These are phyloP conservation scores for Articulospora tetracladia DNA, from an alignment of 495 filamentous ascomycete species.

Conservation along the genomic window DNA sequence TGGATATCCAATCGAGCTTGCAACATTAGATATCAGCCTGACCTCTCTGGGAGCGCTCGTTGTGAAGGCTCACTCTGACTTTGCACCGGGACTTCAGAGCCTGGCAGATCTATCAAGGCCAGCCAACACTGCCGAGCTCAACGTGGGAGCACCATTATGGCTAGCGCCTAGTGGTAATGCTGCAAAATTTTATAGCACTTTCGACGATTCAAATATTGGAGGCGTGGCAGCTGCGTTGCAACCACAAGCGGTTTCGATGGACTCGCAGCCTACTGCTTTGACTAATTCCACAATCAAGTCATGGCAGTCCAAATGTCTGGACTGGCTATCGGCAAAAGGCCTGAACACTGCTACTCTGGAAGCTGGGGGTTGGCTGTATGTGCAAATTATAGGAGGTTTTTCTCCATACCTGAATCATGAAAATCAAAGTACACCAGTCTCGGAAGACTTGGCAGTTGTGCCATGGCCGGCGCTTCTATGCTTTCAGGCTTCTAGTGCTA, in stretches of 20 bases:
- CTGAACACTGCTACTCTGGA: slow-evolving; percentile 17
- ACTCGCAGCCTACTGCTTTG: neutral
- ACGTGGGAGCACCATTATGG: slow-evolving; percentile 34
- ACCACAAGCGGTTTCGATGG: neutral
- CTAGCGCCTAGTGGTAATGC: slow-evolving; percentile 46
- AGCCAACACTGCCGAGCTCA: neutral
- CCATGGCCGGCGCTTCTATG: slow-evolving; percentile 47
- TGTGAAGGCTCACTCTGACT: slow-evolving; percentile 22
- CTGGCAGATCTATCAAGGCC: slow-evolving; percentile 3
- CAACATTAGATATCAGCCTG: slow-evolving; percentile 27
- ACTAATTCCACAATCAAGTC: slow-evolving; percentile 15
- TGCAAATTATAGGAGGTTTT: slow-evolving; percentile 18
- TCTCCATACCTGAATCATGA: slow-evolving; percentile 18
- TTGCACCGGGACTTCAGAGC: slow-evolving; percentile 17
- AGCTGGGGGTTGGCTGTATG: slow-evolving; percentile 22
- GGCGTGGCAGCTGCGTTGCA: slow-evolving; percentile 3
- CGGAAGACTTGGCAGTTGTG: slow-evolving; percentile 18
- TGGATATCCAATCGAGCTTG: slow-evolving; percentile 14
- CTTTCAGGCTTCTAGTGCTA: slow-evolving; percentile 28
- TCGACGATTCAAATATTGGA: slow-evolving; percentile 5
- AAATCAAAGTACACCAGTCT: slow-evolving; percentile 7
- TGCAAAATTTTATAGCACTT: slow-evolving; percentile 29
- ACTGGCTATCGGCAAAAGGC: slow-evolving; percentile 24
- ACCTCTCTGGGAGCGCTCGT: slow-evolving; percentile 25
- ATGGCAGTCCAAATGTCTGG: slow-evolving; percentile 24